Percentiles rank a stretch among this genome's conserved stretches.
phyloP scores from a whole-genome alignment of 2,329 filamentous ascomycete species.

The Pseudocercospora cruenta region DNA sequence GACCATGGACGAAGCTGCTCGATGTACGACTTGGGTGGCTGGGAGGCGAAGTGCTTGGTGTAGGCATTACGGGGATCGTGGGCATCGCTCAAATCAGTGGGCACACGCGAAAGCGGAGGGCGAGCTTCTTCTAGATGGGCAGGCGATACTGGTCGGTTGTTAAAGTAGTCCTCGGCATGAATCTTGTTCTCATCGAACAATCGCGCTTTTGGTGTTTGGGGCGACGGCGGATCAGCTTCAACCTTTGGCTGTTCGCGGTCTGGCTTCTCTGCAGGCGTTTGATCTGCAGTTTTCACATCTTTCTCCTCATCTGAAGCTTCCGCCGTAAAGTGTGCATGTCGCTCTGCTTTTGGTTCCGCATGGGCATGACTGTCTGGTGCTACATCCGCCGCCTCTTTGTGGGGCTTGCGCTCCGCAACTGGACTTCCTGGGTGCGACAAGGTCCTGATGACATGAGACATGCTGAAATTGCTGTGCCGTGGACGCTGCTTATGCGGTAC shows the following conservation, averaged over 20 bases:
- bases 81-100: constrained; percentile 2
- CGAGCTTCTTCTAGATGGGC: constrained; percentile 11
- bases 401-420: constrained; percentile 19
- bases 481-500: constrained; percentile 45
- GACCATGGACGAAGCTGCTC: constrained; percentile 78
- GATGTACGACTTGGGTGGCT: constrained; percentile 69
- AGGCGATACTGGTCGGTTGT: constrained; percentile 12
- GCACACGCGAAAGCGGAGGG: constrained; percentile 5
- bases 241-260: constrained; percentile 12
- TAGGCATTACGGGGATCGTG: constrained; percentile 52
- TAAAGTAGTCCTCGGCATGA: constrained; percentile 23
- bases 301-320: constrained; percentile 19
- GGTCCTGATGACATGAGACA: constrained; percentile 20
- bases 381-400: constrained; percentile 8
- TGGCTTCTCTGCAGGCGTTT: constrained; percentile 14
- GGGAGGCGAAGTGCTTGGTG: constrained; percentile 69
- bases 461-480: constrained; percentile 28
- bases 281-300: constrained; percentile 6
- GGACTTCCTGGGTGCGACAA: constrained; percentile 22
- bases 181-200: neutral
- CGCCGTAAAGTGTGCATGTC: constrained; percentile 24
- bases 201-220: neutral
- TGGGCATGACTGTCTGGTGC: neutral
- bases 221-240: constrained; percentile 2
- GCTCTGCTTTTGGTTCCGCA: constrained; percentile 1